These are phyloP conservation scores for Didymella exigua DNA, from an alignment of 2,329 filamentous ascomycete genomes.

Conservation along the genomic window DNA sequence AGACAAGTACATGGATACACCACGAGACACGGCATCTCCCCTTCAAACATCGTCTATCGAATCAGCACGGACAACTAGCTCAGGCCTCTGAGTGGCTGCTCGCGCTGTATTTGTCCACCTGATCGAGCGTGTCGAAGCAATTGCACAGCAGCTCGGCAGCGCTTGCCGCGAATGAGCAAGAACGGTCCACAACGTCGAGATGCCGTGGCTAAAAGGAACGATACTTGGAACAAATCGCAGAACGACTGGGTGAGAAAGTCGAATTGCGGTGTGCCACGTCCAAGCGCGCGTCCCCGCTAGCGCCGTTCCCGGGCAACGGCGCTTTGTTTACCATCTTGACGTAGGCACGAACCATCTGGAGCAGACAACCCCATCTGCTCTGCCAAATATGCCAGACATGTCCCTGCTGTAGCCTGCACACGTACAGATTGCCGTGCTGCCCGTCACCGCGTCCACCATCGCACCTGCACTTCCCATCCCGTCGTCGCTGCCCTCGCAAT, in stretches of 20 bases:
- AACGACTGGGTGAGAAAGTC: slow-evolving; percentile 13
- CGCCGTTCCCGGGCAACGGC: slow-evolving; percentile 12
- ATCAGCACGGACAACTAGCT: slow-evolving; percentile 1
- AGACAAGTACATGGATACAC: neutral
- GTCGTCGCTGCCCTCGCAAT: slow-evolving; percentile 24
- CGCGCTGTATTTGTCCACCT: neutral
- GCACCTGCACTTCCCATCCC: slow-evolving; percentile 1
- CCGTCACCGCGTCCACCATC: slow-evolving; percentile 1
- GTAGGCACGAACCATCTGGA: slow-evolving; percentile 19
- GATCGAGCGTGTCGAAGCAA: slow-evolving; percentile 7
- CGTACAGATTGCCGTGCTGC: slow-evolving; percentile 1
- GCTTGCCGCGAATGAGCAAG: slow-evolving; percentile 15
- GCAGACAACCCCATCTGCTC: slow-evolving; percentile 10
- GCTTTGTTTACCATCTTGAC: slow-evolving; percentile 13
- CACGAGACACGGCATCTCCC: neutral
- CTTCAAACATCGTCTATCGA: neutral
- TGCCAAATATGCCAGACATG: slow-evolving; percentile 13
- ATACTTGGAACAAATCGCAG: slow-evolving; percentile 2
- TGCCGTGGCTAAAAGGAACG: slow-evolving; percentile 5
- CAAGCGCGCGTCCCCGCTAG: slow-evolving; percentile 11
- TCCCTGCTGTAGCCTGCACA: slow-evolving; percentile 13
- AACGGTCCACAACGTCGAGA: slow-evolving; percentile 1
- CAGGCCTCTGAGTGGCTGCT: slow-evolving; percentile 7
- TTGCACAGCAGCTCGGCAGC: slow-evolving; percentile 4
- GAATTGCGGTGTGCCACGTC: slow-evolving; percentile 20